Base-by-base conservation (phyloP, 345 rosid genomes). In the Zanthoxylum bungeanum region DNA sequence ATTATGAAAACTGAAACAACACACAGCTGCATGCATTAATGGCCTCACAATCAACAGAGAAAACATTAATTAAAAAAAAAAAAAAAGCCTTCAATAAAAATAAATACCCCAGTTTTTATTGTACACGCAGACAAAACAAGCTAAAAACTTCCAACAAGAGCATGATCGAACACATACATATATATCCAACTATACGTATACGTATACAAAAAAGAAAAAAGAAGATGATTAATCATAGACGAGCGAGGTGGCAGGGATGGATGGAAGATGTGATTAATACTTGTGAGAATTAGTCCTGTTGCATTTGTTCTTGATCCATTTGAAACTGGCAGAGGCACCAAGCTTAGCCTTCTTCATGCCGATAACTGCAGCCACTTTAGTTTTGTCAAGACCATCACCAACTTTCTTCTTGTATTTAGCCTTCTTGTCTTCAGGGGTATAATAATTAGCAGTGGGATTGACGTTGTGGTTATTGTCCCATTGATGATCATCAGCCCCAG, bases 401-500 rank as follows among this genome's bases (percentile, higher is more conserved):
- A 79, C 69, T 64, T 72, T 79, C 69, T 79, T 64, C 30, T 67
- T 42, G 36, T 79, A 73, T 62, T 50, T 76, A 6, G 75, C 19
- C 17, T 57, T 72, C 63, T 53, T 37, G 55, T 36, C 55, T 5
- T 46, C 50, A 17, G 42, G 21, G n/a, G 68, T 37, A 30, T 11
- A 22, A 46, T 63, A 25, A 27, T 63, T 42, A 12, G 52, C 51
- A 16, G 50, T 62, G 28, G 9, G 65, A 67, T 5, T 21, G 27
- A 42, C 39, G 55, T 39, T 52, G 36, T 42, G 9, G 46, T 3
- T 16, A 27, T 40, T 25, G 28, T 76, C 78, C 75, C 80, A 73
- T 33, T 76, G 83, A 60, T n/a, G n/a, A n/a, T n/a, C n/a, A n/a
- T 76, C 80, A n/a, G 80, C 80, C 83, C 7, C 17, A 4, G 6